phyloP scores from a whole-genome alignment of 495 filamentous ascomycete genomes.

The Beverwykella pulmonaria region DNA sequence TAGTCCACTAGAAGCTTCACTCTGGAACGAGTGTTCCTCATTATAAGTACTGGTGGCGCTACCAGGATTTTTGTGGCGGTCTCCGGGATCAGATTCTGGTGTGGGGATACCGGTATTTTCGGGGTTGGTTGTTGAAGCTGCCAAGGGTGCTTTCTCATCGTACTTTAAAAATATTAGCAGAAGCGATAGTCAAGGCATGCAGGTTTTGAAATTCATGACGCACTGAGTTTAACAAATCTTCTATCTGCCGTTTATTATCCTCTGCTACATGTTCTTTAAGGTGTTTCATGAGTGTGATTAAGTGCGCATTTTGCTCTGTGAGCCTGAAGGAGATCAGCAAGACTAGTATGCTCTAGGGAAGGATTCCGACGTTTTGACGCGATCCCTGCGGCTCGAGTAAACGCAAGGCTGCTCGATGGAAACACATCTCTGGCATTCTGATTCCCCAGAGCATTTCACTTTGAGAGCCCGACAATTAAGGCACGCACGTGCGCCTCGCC shows the following conservation, averaged over 20 bases:
- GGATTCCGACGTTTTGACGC: background rate
- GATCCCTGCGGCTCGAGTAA: background rate
- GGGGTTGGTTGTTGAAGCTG: background rate
- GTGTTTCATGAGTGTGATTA: background rate
- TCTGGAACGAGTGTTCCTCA: too few species aligned
- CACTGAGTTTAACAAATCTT: background rate
- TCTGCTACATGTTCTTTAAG: background rate
- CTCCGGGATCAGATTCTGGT: background rate
- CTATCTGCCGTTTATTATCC: background rate
- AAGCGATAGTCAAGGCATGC: background rate
- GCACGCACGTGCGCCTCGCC: background rate
- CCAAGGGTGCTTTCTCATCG: background rate
- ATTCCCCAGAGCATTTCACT: constrained; percentile 4
- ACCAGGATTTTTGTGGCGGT: background rate
- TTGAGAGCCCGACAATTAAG: background rate
- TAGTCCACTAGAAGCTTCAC: too few species aligned
- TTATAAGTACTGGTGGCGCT: background rate
- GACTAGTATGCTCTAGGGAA: background rate
- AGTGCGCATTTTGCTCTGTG: background rate
- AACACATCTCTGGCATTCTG: background rate
- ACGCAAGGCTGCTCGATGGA: background rate
- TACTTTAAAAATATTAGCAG: background rate
- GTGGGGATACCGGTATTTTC: background rate
- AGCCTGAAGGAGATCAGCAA: background rate
- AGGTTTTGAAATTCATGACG: background rate